phyloP scores from a whole-genome alignment of 345 rosid species.

The Eucalyptus cloeziana region DNA sequence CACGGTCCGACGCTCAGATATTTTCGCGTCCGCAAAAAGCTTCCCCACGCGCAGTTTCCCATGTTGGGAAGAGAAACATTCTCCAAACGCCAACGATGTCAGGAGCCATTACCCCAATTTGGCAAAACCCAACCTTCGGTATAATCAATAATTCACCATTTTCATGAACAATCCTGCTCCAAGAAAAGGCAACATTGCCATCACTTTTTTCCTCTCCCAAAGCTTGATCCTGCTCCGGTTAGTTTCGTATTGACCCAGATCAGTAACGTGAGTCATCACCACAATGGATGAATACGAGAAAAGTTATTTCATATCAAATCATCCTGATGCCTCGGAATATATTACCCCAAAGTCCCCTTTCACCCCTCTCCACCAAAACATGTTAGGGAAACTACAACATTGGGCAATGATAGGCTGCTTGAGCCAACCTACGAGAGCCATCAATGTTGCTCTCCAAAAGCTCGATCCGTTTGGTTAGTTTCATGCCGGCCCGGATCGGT shows the following conservation, averaged over 20 bases:
- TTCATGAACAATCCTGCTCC: not conserved
- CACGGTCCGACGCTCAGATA: not conserved
- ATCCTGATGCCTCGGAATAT: rapidly evolving
- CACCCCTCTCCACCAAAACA: not conserved
- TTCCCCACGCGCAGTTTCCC: not conserved
- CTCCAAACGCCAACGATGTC: not conserved
- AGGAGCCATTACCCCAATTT: not conserved
- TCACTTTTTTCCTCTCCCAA: not conserved
- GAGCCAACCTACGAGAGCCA: not conserved
- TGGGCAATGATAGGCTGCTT: not conserved
- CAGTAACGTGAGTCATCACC: rapidly evolving
- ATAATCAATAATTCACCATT: not conserved
- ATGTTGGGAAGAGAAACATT: not conserved
- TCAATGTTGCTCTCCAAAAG: not conserved
- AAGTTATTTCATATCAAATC: not conserved
- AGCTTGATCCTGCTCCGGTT: rapidly evolving
- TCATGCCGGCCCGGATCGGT: rapidly evolving
- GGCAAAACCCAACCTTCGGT: not conserved
- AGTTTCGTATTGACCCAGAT: rapidly evolving
- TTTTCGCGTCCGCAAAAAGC: not conserved
- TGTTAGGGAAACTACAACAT: not conserved
- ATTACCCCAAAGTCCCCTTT: rapidly evolving
- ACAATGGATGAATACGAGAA: rapidly evolving
- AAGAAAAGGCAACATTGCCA: not conserved
- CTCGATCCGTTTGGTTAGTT: rapidly evolving